Percentiles rank a stretch among this genome's conserved stretches.
These are phyloP conservation scores for Cajanus cajan DNA, from an alignment of 306 rosid genomes.

Conservation along the genomic window DNA sequence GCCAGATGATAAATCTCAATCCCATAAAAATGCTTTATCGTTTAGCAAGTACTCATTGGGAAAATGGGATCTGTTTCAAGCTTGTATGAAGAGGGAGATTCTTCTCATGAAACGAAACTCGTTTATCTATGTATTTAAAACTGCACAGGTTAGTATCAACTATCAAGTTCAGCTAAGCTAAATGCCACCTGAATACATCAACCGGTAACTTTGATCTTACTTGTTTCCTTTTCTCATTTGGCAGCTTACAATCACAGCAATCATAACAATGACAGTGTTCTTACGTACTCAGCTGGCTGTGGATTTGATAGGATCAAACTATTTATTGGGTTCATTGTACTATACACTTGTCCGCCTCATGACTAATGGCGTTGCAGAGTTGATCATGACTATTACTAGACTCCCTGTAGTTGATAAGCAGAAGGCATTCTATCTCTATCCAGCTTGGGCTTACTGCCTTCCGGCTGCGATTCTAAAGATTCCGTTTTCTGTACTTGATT, in stretches of 20 bases:
- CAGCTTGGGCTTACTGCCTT: conserved; percentile 64
- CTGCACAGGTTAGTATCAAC: conserved; percentile 52
- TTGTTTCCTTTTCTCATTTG: conserved; percentile 8
- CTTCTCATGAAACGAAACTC: conserved; percentile 78
- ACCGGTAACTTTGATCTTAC: conserved; percentile 1
- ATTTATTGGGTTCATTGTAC: conserved; percentile 68
- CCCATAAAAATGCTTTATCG: conserved; percentile 54
- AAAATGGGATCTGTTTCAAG: conserved; percentile 63
- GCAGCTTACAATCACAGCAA: conserved; percentile 66
- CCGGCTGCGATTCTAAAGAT: conserved; percentile 56
- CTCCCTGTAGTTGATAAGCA: conserved; percentile 63
- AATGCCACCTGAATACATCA: neutral
- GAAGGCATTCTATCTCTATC: conserved; percentile 56
- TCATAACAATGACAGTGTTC: conserved; percentile 78
- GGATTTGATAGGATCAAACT: conserved; percentile 53
- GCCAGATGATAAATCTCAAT: conserved; percentile 57
- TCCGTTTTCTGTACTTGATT: conserved; percentile 56
- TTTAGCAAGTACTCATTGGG: conserved; percentile 56
- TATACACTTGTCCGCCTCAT: conserved; percentile 65
- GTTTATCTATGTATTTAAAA: conserved; percentile 69
- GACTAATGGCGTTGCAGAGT: conserved; percentile 80
- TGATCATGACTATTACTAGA: conserved; percentile 64
- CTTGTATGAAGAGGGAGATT: conserved; percentile 70
- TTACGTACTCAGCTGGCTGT: conserved; percentile 52
- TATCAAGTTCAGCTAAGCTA: conserved; percentile 16